Base-by-base conservation (phyloP, 352 stramenopile genomes). In the Globisporangium polare region DNA sequence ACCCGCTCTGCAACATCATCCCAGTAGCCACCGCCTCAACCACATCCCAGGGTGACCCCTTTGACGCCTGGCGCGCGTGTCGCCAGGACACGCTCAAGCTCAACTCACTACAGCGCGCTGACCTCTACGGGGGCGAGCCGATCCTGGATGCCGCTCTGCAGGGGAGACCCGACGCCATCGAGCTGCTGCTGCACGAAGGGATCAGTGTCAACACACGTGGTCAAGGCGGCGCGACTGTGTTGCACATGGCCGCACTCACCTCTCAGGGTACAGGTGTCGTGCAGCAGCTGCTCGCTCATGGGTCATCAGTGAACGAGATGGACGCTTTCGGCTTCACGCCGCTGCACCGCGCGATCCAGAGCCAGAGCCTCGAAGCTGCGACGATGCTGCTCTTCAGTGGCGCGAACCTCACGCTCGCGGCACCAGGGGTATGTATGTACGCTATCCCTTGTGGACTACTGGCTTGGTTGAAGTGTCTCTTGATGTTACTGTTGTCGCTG, bases 251-350 rank as follows among this genome's bases (percentile, higher is more conserved):
- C 2, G 63, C 65, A 5, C 43, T 66, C 0, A 17, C 27, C 2
- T 24, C 54, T 2, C 18, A 51, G 9, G 43, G 43, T 15, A 69
- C 46, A 15, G 33, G 53, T 1, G 49, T 58, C 43, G 10, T 76
- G 13, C 69, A 71, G 26, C 52, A 72, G 13, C 57, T 76, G 41
- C 66, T 76, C 20, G 59, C 69, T 1, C 46, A 51, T 43, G 66
- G 69, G 8, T 66, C 66, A 3, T 45, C 62, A 37, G 58, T 69
- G 8, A 72, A 76, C 20, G 56, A 49, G 0, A 51, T 76, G 6
- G 69, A 76, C 26, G 66, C 54, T 4, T 76, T 74, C 13, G 69
- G 69, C 1, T 76, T 72, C 63, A 76, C 69, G 24, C 69, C 69
- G n/a, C 45, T 76, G 31, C 69, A 76, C 43, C 66, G 69, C 17